These are phyloP conservation scores for Rhizoclosmatium sp. DNA, from an alignment of 192 early-diverging fungal species.

Conservation along the genomic window DNA sequence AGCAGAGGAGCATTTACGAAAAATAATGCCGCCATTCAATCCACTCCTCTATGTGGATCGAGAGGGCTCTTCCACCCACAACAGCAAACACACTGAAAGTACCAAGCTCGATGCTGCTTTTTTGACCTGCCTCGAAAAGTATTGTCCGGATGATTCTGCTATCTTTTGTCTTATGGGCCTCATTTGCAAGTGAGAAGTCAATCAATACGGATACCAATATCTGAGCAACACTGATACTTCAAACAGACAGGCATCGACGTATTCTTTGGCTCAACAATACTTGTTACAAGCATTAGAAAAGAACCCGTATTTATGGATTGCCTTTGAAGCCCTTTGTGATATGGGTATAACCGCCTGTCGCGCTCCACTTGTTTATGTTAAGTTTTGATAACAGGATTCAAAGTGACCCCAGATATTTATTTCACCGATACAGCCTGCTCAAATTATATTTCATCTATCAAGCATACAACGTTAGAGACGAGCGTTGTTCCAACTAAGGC, in stretches of 20 bases:
- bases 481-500: background rate
- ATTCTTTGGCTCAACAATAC: conserved; percentile 22
- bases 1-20: background rate
- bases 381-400: conserved; percentile 16
- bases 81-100: background rate
- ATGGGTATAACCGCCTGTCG: conserved; percentile 41
- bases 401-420: background rate
- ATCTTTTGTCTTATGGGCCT: conserved; percentile 36
- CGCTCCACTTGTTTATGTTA: background rate
- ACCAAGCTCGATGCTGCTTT: background rate
- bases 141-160: conserved; percentile 23
- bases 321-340: conserved; percentile 48
- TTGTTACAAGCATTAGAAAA: conserved; percentile 39
- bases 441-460: background rate
- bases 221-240: background rate
- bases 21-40: background rate
- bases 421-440: conserved; percentile 16
- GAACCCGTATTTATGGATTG: conserved; percentile 54
- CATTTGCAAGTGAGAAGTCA: conserved; percentile 32
- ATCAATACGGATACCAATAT: background rate
- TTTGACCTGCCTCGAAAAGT: conserved; percentile 1
- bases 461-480: background rate
- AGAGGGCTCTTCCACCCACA: background rate
- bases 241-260: conserved; percentile 15
- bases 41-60: background rate